Conservation (phyloP, 306 rosid genomes). For the Cicer cuneatum region DNA sequence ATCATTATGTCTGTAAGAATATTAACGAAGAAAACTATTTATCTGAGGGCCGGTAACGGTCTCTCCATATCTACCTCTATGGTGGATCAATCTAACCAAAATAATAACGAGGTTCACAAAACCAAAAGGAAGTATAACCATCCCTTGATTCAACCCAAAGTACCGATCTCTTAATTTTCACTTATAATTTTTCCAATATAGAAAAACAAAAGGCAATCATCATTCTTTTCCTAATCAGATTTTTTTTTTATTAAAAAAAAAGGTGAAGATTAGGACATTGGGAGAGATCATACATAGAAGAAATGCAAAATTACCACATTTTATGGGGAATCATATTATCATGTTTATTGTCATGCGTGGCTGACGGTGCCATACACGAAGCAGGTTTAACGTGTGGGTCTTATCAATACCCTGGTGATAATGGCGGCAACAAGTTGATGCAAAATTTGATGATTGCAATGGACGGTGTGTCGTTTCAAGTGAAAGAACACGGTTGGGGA, state of each 20-base stretch:
- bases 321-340: constrained; percentile 26
- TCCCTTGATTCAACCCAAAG: not conserved
- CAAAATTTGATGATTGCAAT: constrained; percentile 39
- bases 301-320: constrained; percentile 42
- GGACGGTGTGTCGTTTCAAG: constrained; percentile 41
- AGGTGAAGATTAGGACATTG: not conserved
- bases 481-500: constrained; percentile 44
- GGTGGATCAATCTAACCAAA: not conserved
- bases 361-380: not conserved
- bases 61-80: constrained; percentile 3
- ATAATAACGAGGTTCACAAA: not conserved
- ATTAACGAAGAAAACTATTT: constrained; percentile 1
- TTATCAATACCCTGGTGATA: not conserved
- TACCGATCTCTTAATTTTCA: not conserved
- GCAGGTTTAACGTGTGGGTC: constrained; percentile 48
- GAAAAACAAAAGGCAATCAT: not conserved
- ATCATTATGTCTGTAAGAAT: constrained; percentile 14
- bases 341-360: not conserved
- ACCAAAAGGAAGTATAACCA: not conserved
- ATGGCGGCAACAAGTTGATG: not conserved
- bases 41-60: not conserved
- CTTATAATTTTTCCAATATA: not conserved
- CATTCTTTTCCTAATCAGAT: not conserved
- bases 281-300: not conserved
- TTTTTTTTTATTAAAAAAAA: not conserved